Conservation (phyloP, 208 protist species). For the Leishmania major region DNA sequence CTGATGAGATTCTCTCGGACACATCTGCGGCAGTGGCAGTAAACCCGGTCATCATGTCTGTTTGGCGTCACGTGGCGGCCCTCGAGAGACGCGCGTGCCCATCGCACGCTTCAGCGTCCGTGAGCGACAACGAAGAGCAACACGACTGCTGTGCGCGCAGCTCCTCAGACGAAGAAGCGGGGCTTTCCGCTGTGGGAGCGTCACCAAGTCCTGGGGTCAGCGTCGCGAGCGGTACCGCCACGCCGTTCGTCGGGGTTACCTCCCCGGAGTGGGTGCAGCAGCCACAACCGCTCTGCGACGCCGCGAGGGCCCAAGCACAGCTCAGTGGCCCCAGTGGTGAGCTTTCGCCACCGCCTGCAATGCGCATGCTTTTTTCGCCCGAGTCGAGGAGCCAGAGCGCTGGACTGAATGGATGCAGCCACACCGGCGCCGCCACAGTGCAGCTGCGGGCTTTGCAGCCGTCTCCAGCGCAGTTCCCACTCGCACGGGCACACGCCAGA, state of each 20-base stretch:
- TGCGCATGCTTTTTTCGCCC: constrained; percentile 25
- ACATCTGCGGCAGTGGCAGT: not conserved
- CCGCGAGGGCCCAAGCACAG: not conserved
- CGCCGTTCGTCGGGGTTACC: not conserved
- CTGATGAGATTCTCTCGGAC: not conserved
- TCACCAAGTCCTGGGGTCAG: constrained; percentile 3
- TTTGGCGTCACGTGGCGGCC: constrained; percentile 1
- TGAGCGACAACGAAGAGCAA: not conserved
- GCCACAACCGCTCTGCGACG: not conserved
- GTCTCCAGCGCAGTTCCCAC: not conserved
- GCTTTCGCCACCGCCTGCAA: constrained; percentile 21
- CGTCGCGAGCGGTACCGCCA: not conserved
- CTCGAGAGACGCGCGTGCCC: not conserved
- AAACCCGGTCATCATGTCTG: not conserved
- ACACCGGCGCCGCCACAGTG: not conserved
- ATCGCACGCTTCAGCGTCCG: not conserved
- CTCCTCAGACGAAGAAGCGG: constrained; percentile 2
- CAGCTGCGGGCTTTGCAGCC: not conserved
- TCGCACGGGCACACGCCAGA: not conserved
- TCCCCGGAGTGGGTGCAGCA: not conserved
- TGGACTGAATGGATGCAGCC: not conserved
- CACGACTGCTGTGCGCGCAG: not conserved
- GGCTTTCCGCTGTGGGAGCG: constrained; percentile 3
- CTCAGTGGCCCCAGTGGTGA: not conserved
- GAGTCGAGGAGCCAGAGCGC: not conserved